phyloP scores from a whole-genome alignment of 2,329 filamentous ascomycete genomes.

The Zelopaecilomyces penicillatus region DNA sequence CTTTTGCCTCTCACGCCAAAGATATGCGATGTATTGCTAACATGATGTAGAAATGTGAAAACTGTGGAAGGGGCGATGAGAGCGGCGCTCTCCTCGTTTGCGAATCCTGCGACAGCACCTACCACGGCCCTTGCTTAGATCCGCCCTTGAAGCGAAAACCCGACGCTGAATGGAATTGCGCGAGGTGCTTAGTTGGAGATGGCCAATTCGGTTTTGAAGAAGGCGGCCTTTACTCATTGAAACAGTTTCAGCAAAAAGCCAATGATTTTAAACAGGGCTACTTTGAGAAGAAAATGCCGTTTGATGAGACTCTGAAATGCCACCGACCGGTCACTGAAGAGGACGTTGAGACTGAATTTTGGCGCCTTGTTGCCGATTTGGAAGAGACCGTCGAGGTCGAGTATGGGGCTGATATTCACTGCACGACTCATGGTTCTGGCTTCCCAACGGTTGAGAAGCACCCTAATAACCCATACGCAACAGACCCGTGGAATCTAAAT shows the following conservation, averaged over 20 bases:
- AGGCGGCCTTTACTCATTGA: slow-evolving; percentile 88
- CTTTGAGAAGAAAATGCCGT: slow-evolving; percentile 83
- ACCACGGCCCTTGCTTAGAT: slow-evolving; percentile 80
- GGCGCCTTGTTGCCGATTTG: slow-evolving; percentile 86
- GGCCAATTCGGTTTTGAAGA: slow-evolving; percentile 97
- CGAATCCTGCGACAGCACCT: slow-evolving; percentile 86
- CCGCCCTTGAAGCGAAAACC: slow-evolving; percentile 71
- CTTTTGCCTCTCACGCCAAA: too few relatives aligned
- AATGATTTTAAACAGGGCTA: slow-evolving; percentile 92
- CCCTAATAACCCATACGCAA: slow-evolving; percentile 76
- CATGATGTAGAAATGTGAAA: slow-evolving; percentile 63
- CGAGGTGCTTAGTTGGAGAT: slow-evolving; percentile 88
- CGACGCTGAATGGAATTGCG: slow-evolving; percentile 90
- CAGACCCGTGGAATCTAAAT: slow-evolving; percentile 93
- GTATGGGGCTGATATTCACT: slow-evolving; percentile 96
- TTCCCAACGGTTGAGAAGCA: slow-evolving; percentile 93
- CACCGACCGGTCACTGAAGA: slow-evolving; percentile 81
- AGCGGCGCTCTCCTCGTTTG: slow-evolving; percentile 65
- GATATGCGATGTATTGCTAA: slow-evolving; percentile 14
- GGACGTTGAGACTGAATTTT: slow-evolving; percentile 94
- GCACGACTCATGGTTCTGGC: slow-evolving; percentile 92
- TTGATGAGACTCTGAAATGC: slow-evolving; percentile 74
- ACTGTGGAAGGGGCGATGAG: slow-evolving; percentile 73
- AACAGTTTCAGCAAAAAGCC: slow-evolving; percentile 93
- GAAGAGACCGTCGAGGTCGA: slow-evolving; percentile 97